phyloP scores from a whole-genome alignment of 2,329 filamentous ascomycete species.

The Penicillium thymicola region DNA sequence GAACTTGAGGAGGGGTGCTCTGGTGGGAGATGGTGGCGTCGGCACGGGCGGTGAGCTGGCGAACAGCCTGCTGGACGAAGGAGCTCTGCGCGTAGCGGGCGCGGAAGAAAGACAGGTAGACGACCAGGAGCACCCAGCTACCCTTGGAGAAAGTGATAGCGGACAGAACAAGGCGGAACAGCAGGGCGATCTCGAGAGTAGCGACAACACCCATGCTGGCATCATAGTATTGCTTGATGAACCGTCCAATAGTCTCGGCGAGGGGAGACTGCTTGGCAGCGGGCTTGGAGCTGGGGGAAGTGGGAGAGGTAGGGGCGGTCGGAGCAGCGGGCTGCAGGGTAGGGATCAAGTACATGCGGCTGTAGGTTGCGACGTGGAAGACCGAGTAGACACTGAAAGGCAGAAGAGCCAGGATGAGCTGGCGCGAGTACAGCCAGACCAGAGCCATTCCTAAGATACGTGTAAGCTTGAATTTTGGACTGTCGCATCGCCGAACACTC shows the following conservation, averaged over 20 bases:
- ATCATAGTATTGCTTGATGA: slow-evolving; percentile 98
- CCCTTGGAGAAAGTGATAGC: slow-evolving; percentile 85
- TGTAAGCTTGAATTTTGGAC: slow-evolving; percentile 5
- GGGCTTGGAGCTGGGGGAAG: slow-evolving; percentile 52
- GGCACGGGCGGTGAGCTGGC: slow-evolving; percentile 67
- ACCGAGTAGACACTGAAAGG: slow-evolving; percentile 96
- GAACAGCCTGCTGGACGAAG: slow-evolving; percentile 84
- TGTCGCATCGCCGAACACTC: slow-evolving; percentile 39
- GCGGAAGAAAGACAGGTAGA: slow-evolving; percentile 92
- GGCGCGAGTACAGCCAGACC: slow-evolving; percentile 88
- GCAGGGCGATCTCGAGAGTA: slow-evolving; percentile 79
- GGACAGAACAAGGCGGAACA: slow-evolving; percentile 75
- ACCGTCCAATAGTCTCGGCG: slow-evolving; percentile 80
- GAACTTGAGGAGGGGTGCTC: slow-evolving; percentile 74
- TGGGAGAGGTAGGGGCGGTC: slow-evolving; percentile 51
- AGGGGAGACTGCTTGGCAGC: slow-evolving; percentile 57
- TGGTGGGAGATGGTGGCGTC: slow-evolving; percentile 83
- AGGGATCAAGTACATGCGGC: slow-evolving; percentile 87
- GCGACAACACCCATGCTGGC: slow-evolving; percentile 91
- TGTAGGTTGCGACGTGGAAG: slow-evolving; percentile 98
- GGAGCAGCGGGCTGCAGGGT: slow-evolving; percentile 68
- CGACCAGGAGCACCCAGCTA: slow-evolving; percentile 78
- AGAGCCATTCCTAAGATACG: slow-evolving; percentile 72
- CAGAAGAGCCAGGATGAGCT: slow-evolving; percentile 84
- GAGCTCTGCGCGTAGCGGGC: slow-evolving; percentile 84